Evolutionary conservation across 495 filamentous ascomycete genomes (phyloP).

Genomic region (Xylaria nigripes): DNA sequence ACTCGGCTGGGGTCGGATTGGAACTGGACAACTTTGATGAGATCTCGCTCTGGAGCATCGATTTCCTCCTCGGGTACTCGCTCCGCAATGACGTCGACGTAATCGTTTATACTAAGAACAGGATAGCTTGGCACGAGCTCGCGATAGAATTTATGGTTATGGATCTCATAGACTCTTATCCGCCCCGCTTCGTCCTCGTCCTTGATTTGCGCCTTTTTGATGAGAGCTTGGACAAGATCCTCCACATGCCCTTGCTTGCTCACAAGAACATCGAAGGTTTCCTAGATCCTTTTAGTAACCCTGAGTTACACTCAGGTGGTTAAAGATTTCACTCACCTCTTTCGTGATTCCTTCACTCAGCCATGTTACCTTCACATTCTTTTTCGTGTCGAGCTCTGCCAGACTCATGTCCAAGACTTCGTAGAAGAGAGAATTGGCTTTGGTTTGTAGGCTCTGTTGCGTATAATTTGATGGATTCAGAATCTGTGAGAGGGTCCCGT

Average conservation of each 20-base stretch:
- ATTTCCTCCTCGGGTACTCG: slow-evolving; percentile 71
- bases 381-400: slow-evolving; percentile 87
- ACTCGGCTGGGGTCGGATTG: slow-evolving; percentile 73
- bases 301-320: neutral
- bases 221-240: slow-evolving; percentile 64
- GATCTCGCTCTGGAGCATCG: slow-evolving; percentile 47
- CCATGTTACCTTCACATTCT: slow-evolving; percentile 69
- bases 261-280: slow-evolving; percentile 70
- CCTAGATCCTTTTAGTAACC: slow-evolving; percentile 39
- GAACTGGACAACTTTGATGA: slow-evolving; percentile 81
- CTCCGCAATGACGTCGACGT: slow-evolving; percentile 71
- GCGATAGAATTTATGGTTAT: slow-evolving; percentile 70
- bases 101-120: slow-evolving; percentile 76
- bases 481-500: slow-evolving; percentile 59
- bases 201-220: slow-evolving; percentile 70
- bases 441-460: slow-evolving; percentile 53
- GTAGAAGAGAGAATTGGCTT: slow-evolving; percentile 71
- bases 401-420: slow-evolving; percentile 91
- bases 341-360: slow-evolving; percentile 85
- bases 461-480: slow-evolving; percentile 52
- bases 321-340: slow-evolving; percentile 49
- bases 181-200: slow-evolving; percentile 57
- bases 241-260: slow-evolving; percentile 69
- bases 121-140: slow-evolving; percentile 55
- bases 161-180: slow-evolving; percentile 70